phyloP scores from a whole-genome alignment of 2,329 filamentous ascomycete genomes.

The Stagonosporopsis rhizophila region DNA sequence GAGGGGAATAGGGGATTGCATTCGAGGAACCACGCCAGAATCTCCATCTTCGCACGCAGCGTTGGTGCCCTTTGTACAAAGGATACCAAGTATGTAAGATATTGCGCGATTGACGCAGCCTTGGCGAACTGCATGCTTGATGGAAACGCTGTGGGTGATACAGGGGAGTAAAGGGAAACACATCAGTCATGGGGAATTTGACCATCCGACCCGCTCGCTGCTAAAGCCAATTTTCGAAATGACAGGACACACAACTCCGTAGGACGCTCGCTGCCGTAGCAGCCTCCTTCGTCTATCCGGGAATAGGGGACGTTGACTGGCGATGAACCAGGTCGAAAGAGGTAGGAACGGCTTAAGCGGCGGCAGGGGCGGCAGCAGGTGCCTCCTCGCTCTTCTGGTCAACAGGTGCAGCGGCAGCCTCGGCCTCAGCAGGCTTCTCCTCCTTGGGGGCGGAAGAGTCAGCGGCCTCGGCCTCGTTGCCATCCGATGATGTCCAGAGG shows the following conservation, averaged over 20 bases:
- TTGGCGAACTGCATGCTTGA: constrained; percentile 31
- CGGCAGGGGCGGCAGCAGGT: constrained; percentile 41
- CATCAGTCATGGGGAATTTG: constrained; percentile 51
- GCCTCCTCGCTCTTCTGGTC: constrained; percentile 45
- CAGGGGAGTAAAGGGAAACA: constrained; percentile 46
- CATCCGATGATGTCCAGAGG: constrained; percentile 96
- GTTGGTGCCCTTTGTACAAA: constrained; percentile 27
- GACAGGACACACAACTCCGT: constrained; percentile 49
- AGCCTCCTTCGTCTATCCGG: constrained; percentile 44
- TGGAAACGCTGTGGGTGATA: constrained; percentile 34
- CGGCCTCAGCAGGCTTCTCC: constrained; percentile 61
- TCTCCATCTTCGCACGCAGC: constrained; percentile 32
- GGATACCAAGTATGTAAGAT: constrained; percentile 34
- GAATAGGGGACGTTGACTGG: constrained; percentile 43
- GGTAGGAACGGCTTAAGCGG: constrained; percentile 43
- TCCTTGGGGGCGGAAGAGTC: constrained; percentile 67
- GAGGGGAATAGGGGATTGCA: constrained; percentile 45
- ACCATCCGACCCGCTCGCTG: constrained; percentile 50
- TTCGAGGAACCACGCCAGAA: constrained; percentile 39
- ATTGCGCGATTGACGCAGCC: constrained; percentile 29
- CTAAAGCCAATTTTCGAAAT: constrained; percentile 51
- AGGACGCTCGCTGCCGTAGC: constrained; percentile 47
- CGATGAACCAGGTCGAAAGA: constrained; percentile 45
- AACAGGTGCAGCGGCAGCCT: constrained; percentile 54
- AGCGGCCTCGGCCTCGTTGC: constrained; percentile 75